phyloP scores from a whole-genome alignment of 2,329 filamentous ascomycete species.

The Dendrostoma leiphaemia region DNA sequence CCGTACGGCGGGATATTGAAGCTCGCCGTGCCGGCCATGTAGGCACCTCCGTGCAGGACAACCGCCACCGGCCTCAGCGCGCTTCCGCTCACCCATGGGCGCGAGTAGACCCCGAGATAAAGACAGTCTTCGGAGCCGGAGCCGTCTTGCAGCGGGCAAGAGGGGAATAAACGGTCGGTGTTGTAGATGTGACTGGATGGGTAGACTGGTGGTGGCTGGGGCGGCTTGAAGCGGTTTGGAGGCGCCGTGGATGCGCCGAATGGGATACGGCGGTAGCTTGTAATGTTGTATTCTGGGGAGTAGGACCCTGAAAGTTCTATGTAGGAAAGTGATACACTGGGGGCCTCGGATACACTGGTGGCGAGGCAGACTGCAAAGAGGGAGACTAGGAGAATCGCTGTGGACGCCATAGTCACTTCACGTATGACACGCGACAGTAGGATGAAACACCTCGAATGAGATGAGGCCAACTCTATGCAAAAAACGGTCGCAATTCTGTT shows the following conservation, averaged over 20 bases:
- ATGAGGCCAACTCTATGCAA: too few relatives aligned
- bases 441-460: too few relatives aligned
- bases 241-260: conserved; percentile 41
- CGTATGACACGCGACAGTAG: too few relatives aligned
- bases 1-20: conserved; percentile 55
- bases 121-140: conserved; percentile 47
- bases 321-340: neutral
- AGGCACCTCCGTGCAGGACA: conserved; percentile 62
- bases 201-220: conserved; percentile 24
- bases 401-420: neutral
- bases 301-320: neutral
- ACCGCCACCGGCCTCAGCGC: conserved; percentile 48
- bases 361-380: neutral
- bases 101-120: conserved; percentile 49
- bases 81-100: conserved; percentile 22
- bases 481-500: too few relatives aligned
- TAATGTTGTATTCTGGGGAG: conserved; percentile 26
- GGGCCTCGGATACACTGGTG: neutral
- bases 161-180: conserved; percentile 23
- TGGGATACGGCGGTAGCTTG: conserved; percentile 48
- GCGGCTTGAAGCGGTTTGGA: conserved; percentile 44
- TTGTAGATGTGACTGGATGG: conserved; percentile 21
- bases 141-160: conserved; percentile 29
- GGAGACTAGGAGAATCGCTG: neutral
- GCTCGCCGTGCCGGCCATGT: conserved; percentile 53